phyloP scores from a whole-genome alignment of 2,329 filamentous ascomycete genomes.

The Epichloe sp. region DNA sequence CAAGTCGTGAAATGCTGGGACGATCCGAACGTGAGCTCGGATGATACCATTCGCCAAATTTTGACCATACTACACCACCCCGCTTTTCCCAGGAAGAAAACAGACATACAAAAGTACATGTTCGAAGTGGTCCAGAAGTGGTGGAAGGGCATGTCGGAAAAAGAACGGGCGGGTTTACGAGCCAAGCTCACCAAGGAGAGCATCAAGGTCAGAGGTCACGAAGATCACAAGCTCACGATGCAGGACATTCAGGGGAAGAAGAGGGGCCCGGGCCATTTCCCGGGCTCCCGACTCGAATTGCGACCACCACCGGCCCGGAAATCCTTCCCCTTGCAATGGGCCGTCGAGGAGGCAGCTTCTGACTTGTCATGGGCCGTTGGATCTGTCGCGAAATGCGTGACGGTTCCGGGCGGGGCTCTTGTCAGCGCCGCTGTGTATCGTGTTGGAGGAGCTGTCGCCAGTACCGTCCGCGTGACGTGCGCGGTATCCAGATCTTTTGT shows the following conservation, averaged over 20 bases:
- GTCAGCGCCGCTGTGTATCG: neutral
- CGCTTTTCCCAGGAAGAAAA: conserved; percentile 54
- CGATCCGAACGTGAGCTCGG: conserved; percentile 49
- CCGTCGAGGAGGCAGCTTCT: conserved; percentile 7
- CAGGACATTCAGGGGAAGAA: conserved; percentile 13
- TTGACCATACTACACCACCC: conserved; percentile 76
- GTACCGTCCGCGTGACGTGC: neutral
- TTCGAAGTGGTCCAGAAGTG: conserved; percentile 66
- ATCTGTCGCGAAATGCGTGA: conserved; percentile 7
- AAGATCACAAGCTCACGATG: conserved; percentile 15
- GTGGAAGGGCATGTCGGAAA: conserved; percentile 39
- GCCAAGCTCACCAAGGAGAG: conserved; percentile 15
- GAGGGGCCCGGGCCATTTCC: conserved; percentile 14
- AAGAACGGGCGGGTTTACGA: conserved; percentile 12
- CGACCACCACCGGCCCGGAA: conserved; percentile 8
- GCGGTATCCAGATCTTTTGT: neutral
- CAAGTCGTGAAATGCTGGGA: conserved; percentile 45
- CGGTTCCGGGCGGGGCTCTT: neutral
- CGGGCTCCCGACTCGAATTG: conserved; percentile 14
- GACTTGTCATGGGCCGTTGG: conserved; percentile 11
- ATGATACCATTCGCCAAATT: conserved; percentile 65
- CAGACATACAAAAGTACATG: conserved; percentile 72
- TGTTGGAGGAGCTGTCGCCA: neutral
- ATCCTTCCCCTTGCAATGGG: conserved; percentile 14
- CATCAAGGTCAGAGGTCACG: conserved; percentile 13